Evolutionary conservation across 768 basidiomycete genomes (phyloP).

Genomic region (Boletus coccyginus): DNA sequence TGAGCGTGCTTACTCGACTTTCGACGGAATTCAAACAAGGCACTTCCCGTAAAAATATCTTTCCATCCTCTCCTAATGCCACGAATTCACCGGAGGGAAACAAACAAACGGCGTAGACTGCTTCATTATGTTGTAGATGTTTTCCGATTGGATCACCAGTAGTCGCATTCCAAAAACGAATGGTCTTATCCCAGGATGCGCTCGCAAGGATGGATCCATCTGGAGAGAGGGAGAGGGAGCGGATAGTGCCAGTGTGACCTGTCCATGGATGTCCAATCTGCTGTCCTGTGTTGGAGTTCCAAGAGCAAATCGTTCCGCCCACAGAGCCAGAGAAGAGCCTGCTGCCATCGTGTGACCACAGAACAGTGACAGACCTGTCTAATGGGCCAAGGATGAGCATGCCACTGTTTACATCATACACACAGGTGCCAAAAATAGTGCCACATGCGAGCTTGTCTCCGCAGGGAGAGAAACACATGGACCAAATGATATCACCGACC

Average conservation of each 20-base stretch:
- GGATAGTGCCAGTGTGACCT: too few relatives aligned
- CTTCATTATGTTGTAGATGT: neutral
- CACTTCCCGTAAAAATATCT: too few relatives aligned
- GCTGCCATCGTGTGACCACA: too few relatives aligned
- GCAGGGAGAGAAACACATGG: neutral
- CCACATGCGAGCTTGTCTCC: neutral
- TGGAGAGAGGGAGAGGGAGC: too few relatives aligned
- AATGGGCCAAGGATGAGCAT: neutral
- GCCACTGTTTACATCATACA: neutral
- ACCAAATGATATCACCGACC: neutral
- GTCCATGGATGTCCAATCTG: too few relatives aligned
- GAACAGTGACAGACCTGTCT: too few relatives aligned
- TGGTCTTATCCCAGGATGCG: neutral
- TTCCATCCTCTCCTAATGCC: too few relatives aligned
- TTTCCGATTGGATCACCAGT: neutral
- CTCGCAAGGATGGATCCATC: neutral
- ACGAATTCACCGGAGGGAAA: conserved; percentile 6
- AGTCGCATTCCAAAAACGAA: conserved; percentile 4
- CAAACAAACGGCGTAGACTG: neutral
- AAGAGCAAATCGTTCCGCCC: too few relatives aligned
- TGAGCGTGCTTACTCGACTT: too few relatives aligned
- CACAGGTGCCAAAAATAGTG: neutral
- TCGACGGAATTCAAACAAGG: too few relatives aligned
- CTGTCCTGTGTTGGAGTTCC: too few relatives aligned
- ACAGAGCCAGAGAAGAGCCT: too few relatives aligned